Evolutionary conservation across 345 rosid species (phyloP), one percentile per base, ranked within the genome.

Genomic region (Citrus glauca): DNA sequence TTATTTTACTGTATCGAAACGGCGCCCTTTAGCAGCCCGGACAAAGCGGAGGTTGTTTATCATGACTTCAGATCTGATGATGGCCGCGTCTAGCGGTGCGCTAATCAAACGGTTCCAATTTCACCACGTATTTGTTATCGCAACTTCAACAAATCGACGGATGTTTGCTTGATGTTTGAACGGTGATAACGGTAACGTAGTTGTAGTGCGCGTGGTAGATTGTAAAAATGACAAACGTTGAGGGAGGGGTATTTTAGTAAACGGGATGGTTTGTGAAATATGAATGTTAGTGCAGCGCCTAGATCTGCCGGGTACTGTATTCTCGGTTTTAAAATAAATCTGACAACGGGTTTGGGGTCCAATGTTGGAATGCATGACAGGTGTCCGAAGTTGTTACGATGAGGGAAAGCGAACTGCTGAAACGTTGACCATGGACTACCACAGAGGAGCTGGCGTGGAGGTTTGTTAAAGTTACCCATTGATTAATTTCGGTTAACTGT

Each of bases 351-450:
- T 16, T 74, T 25, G 40, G 66, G 27, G 30, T 75, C 37, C 19
- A 10, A 32, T 57, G 1, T 56, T 17, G 7, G n/a, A 33, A 75
- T 66, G 55, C 72, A 48, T 77, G 84, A 88, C 94, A 96, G 99
- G 99, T 89, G 99, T 96, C 82, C 82, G 99, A 66, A 95, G 99
- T 81, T 96, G 99, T 77, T 96, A 96, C 87, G 99, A 96, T 28
- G 99, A 96, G 81, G 99, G 99, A 45, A 96, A 96, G 88, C 90
- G 99, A 19, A 94, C 98, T 7, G 99, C 99, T 0, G 99, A 96
- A 84, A 96, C 99, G 33, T 87, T 96, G 91, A 85, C 97, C 66
- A 94, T 96, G 99, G 99, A 96, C 77, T 96, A 96, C 67, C 98
- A 94, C 79, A 79, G 99, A 60, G 99, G 99, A 5, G 99, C 98